Percentiles rank a stretch among this genome's conserved stretches.
phyloP scores from a whole-genome alignment of 1,284 basidiomycete genomes.

The Somion occarium region DNA sequence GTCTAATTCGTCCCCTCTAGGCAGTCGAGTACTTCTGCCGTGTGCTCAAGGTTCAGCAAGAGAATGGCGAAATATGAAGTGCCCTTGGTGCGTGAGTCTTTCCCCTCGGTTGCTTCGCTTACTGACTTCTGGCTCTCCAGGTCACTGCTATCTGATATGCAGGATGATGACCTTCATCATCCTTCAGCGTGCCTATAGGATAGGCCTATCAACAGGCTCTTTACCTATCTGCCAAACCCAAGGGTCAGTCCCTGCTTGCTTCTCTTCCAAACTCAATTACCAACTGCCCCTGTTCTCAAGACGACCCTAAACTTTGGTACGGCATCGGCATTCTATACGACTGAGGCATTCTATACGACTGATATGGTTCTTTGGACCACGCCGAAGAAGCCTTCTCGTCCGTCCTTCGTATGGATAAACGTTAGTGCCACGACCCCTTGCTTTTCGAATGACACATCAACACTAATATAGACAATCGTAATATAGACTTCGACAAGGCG shows the following conservation, averaged over 20 bases:
- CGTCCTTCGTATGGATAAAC: slow-evolving; percentile 95
- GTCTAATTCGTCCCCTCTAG: slow-evolving; percentile 39
- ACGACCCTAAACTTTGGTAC: slow-evolving; percentile 99
- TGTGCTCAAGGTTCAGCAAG: slow-evolving; percentile 82
- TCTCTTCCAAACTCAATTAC: slow-evolving; percentile 14
- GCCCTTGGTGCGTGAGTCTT: slow-evolving; percentile 64
- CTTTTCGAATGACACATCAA: slow-evolving; percentile 27
- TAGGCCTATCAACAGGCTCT: slow-evolving; percentile 98
- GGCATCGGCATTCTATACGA: slow-evolving; percentile 98
- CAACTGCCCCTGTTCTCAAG: slow-evolving; percentile 32
- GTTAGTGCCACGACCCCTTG: slow-evolving; percentile 37
- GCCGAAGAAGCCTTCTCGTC: slow-evolving; percentile 98
- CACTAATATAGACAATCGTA: slow-evolving; percentile 28
- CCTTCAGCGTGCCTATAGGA: slow-evolving; percentile 97
- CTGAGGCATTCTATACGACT: no score
- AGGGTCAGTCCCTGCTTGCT: slow-evolving; percentile 49
- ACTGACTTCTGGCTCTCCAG: slow-evolving; percentile 33
- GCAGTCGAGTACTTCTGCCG: slow-evolving; percentile 95
- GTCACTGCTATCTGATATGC: slow-evolving; percentile 99
- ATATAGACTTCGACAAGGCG: slow-evolving; percentile 92
- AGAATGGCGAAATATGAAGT: slow-evolving; percentile 94
- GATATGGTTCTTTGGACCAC: slow-evolving; percentile 97
- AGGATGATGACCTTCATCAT: no score
- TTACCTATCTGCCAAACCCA: slow-evolving; percentile 90
- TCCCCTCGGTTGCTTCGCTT: slow-evolving; percentile 15